Evolutionary conservation across 2,329 filamentous ascomycete species (phyloP), one percentile per base, ranked within the genome.

Genomic region (Phaeoacremonium minimum): DNA sequence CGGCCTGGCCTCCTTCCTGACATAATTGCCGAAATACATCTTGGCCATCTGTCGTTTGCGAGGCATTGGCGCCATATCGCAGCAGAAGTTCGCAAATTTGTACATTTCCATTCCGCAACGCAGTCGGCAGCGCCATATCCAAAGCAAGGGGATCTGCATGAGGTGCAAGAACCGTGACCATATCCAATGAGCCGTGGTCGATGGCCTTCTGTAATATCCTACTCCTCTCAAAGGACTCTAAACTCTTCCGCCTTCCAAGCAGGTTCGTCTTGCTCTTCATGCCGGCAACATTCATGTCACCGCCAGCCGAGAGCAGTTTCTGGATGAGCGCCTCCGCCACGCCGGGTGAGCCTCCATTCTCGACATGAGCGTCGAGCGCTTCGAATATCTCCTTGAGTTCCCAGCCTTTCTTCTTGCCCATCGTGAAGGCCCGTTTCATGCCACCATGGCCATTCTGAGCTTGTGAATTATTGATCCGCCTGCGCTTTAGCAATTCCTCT

Each of bases 291-390:
- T 73, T 70, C 12, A 78, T 49, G 35, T 76, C 69, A 4, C 73
- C 68, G 12, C 75, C 75, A 2, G 62, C 66, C 2, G 60, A 53
- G 22, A 63, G 58, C 20, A 80, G 55, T 51, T 71, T 74, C 4
- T 54, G 58, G 18, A 79, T 66, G 16, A 80, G 60, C 1, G 70
- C 71, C 47, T 78, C 71, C n/a, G 72, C 75, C 5, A 79, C 67
- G 7, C 69, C 75, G 0, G 75, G 65, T 1, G 71, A 66, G 11
- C 74, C 73, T 13, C 55, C 56, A 32, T 66, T 70, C 22, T 60
- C 54, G 38, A 79, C 62, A 47, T 75, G 73, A 29, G 59, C 56
- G 32, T 68, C 58, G 35, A 80, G 59, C 12, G 68, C 67, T 33
- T 70, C 67, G 33, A 77, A 69, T 15, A 78, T 64, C 43, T 78